Percentiles rank a stretch among this genome's conserved stretches.
phyloP scores from a whole-genome alignment of 2,329 filamentous ascomycete genomes.

The Penicillium nordicum region DNA sequence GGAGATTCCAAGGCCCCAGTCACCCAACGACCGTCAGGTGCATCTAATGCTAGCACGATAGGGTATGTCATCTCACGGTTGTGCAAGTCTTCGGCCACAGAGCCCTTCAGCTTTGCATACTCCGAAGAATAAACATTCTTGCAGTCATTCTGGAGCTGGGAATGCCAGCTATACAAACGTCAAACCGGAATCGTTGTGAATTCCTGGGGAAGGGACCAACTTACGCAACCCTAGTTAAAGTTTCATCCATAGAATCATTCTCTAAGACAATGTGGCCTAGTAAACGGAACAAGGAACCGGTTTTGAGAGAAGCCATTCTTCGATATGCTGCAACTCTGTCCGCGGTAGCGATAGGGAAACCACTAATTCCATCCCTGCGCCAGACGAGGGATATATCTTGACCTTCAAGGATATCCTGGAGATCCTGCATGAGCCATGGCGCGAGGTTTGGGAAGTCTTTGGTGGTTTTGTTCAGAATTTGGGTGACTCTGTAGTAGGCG shows the following conservation, averaged over 20 bases:
- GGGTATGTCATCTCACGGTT: background rate
- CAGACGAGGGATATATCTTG: background rate
- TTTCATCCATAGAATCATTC: background rate
- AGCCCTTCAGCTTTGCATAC: background rate
- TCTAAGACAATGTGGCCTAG: background rate
- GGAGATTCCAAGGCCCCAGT: background rate
- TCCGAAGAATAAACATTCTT: background rate
- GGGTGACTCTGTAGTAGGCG: background rate
- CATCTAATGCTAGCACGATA: background rate
- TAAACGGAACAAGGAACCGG: background rate
- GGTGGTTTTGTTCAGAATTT: background rate
- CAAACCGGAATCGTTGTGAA: background rate
- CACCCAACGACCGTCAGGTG: background rate
- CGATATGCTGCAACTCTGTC: background rate
- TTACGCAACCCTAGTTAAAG: background rate
- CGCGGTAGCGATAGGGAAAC: background rate
- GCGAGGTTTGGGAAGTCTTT: background rate
- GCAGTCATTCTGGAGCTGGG: background rate
- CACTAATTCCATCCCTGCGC: background rate
- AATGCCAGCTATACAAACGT: background rate
- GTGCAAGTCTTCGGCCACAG: background rate
- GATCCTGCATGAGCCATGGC: background rate
- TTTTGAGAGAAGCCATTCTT: background rate
- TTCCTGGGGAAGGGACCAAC: background rate
- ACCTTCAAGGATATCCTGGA: background rate